Conservation (phyloP, 1,284 basidiomycete species). For the Apiotrichum sp. region DNA sequence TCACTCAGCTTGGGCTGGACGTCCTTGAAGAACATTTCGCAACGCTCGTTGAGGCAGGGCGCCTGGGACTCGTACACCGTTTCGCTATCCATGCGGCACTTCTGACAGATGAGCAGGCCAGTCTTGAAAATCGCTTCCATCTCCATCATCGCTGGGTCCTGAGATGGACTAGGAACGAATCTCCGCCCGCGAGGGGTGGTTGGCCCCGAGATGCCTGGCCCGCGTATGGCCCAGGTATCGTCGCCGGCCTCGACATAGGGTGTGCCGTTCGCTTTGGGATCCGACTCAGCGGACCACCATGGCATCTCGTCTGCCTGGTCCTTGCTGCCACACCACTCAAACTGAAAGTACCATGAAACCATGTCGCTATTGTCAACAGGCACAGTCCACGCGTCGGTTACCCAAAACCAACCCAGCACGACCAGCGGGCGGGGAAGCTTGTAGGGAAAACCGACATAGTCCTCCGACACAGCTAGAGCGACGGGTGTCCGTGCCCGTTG, state of each 20-base stretch:
- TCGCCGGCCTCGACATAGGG: background rate
- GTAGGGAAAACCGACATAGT: slow-evolving; percentile 35
- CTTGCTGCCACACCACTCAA: slow-evolving; percentile 33
- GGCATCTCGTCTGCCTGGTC: slow-evolving; percentile 19
- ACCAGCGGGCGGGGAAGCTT: slow-evolving; percentile 32
- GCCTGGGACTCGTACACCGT: slow-evolving; percentile 10
- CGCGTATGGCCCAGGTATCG: background rate
- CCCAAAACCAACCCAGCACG: slow-evolving; percentile 46
- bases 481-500: slow-evolving; percentile 37
- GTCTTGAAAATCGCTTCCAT: background rate
- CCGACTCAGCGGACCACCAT: slow-evolving; percentile 29
- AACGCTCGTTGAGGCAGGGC: slow-evolving; percentile 17
- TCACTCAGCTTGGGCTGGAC: background rate
- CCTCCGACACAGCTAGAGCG: slow-evolving; percentile 33
- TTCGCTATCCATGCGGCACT: slow-evolving; percentile 5
- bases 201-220: background rate
- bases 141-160: background rate
- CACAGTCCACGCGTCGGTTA: slow-evolving; percentile 44
- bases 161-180: no score
- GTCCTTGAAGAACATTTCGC: background rate
- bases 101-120: background rate
- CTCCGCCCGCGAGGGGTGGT: background rate
- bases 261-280: background rate
- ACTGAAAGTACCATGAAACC: slow-evolving; percentile 38
- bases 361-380: slow-evolving; percentile 15